Conservation (phyloP, 1,284 basidiomycete species). For the Moniliella sp. region DNA sequence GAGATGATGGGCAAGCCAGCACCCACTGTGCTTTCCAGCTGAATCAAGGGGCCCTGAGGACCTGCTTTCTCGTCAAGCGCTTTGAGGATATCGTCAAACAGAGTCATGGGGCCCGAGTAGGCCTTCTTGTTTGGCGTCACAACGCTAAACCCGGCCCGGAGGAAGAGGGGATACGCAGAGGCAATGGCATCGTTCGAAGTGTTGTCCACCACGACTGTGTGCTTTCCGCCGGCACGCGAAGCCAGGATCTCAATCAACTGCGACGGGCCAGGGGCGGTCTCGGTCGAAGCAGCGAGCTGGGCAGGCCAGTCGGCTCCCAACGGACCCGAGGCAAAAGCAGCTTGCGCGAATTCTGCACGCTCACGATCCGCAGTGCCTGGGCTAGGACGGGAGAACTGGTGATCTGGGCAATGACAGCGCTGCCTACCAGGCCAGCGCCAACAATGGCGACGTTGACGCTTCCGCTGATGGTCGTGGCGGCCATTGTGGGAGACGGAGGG, state of each 20-base stretch:
- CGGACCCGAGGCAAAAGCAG: conserved; percentile 10
- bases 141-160: conserved; percentile 59
- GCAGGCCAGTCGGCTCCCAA: background rate
- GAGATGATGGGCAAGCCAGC: conserved; percentile 80
- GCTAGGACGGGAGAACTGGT: conserved; percentile 11
- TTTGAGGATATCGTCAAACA: conserved; percentile 52
- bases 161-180: conserved; percentile 57
- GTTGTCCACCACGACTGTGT: conserved; percentile 67
- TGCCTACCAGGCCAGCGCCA: conserved; percentile 29
- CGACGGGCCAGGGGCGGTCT: conserved; percentile 15
- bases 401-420: conserved; percentile 25
- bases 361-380: conserved; percentile 16
- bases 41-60: conserved; percentile 40
- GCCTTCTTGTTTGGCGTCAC: conserved; percentile 98
- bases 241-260: conserved; percentile 12
- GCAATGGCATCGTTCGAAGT: conserved; percentile 72
- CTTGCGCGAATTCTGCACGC: conserved; percentile 29
- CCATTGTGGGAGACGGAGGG: no score
- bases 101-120: conserved; percentile 51
- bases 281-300: conserved; percentile 4
- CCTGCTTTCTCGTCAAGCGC: no score
- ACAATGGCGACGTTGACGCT: background rate
- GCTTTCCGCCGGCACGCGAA: conserved; percentile 10
- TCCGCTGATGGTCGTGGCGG: conserved; percentile 1
- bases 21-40: conserved; percentile 84